Percentiles rank a stretch among this genome's conserved stretches.
Conservation (phyloP, 1,284 basidiomycete species). For the Vanrija sp. region DNA sequence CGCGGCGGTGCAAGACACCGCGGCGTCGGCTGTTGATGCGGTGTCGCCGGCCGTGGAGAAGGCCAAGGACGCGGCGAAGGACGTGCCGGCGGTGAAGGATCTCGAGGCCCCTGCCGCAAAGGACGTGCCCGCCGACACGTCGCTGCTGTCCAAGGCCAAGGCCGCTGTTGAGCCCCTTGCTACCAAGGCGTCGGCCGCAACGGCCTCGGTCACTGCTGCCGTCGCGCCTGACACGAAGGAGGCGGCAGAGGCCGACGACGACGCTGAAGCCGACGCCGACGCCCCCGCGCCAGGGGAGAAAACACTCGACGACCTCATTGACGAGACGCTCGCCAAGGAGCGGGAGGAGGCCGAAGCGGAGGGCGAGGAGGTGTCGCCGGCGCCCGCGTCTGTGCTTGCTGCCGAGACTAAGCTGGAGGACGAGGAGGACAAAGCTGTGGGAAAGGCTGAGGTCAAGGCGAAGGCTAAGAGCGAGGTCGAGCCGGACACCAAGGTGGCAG, state of each 20-base stretch:
- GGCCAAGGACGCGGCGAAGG: neutral
- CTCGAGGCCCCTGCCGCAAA: neutral
- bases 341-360: slow-evolving; percentile 8
- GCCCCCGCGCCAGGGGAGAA: slow-evolving; percentile 5
- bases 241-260: neutral
- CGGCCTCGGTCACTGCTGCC: neutral
- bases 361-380: neutral
- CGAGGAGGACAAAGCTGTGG: too few species aligned
- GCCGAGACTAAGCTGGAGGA: slow-evolving; percentile 8
- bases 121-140: slow-evolving; percentile 2
- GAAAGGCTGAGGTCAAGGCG: too few species aligned
- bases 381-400: too few species aligned
- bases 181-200: neutral
- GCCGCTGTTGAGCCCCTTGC: neutral
- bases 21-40: neutral
- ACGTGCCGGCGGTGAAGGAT: neutral
- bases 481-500: neutral
- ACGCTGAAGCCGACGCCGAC: neutral
- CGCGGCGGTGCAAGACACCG: neutral
- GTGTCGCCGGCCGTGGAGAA: neutral
- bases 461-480: too few species aligned
- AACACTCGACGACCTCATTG: slow-evolving; percentile 21
- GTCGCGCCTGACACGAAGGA: neutral
- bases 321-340: slow-evolving; percentile 19
- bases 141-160: slow-evolving; percentile 5